Evolutionary conservation across 2,329 filamentous ascomycete genomes (phyloP).

Genomic region (Curvularia verruculosa): DNA sequence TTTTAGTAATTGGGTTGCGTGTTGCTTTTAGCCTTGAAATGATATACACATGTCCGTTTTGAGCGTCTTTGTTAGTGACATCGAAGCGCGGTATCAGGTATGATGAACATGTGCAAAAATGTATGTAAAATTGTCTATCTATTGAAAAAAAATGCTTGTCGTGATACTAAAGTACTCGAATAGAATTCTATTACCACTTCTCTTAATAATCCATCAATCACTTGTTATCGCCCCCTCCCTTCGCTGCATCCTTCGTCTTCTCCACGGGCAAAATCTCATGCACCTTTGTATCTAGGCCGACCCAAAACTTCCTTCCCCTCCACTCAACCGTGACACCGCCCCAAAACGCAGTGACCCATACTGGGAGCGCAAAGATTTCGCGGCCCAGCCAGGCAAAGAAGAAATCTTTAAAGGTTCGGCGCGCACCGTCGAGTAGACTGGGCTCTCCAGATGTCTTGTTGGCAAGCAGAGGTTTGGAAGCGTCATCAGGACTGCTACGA

Average conservation of each 20-base stretch:
- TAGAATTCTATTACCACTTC: background rate
- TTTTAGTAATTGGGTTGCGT: background rate
- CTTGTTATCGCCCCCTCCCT: constrained; percentile 4
- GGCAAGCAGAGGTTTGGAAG: constrained; percentile 31
- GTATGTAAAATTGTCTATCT: too few relatives aligned
- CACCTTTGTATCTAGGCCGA: constrained; percentile 84
- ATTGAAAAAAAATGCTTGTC: background rate
- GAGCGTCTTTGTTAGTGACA: too few relatives aligned
- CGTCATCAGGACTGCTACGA: constrained; percentile 19
- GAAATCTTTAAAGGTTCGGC: constrained; percentile 72
- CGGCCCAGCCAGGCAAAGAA: constrained; percentile 82
- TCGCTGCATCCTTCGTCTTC: background rate
- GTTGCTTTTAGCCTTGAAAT: background rate
- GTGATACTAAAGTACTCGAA: background rate
- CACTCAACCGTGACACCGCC: constrained; percentile 88
- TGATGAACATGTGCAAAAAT: background rate
- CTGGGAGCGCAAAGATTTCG: constrained; percentile 80
- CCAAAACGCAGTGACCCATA: constrained; percentile 89
- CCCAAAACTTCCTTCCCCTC: constrained; percentile 82
- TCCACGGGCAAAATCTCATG: constrained; percentile 57
- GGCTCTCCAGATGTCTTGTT: constrained; percentile 16
- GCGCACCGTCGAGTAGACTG: constrained; percentile 44
- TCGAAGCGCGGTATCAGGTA: background rate
- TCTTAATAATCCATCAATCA: background rate
- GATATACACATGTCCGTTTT: too few relatives aligned